Evolutionary conservation across 345 rosid species (phyloP), one percentile per base, ranked within the genome.

Genomic region (Iberis pinnata): DNA sequence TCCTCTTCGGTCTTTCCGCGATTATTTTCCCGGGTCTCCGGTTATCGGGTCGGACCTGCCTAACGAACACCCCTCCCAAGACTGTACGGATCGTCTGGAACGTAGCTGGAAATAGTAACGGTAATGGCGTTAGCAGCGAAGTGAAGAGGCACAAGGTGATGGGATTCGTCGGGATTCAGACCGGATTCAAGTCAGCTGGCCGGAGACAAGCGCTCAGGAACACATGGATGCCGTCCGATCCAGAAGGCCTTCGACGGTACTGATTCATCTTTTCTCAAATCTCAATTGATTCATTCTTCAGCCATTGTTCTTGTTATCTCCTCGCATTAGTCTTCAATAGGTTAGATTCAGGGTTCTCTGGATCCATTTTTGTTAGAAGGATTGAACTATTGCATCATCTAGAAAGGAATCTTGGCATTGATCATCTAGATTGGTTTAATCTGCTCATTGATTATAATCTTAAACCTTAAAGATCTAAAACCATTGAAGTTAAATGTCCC

Each of bases 141-240:
- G 53, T 41, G 33, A 70, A 72, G 63, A 82, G 96, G 58, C 90
- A 65, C 20, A 78, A 80, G 65, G 95, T 89, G 18, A 82, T 83
- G 94, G 94, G 81, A 4, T 86, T 89, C 57, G 93, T 86, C 10
- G 97, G 97, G 33, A 86, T 89, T 31, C 93, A 86, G 54, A 89
- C 97, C 32, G 95, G 96, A 26, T 89, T 86, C 64, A 64, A 59
- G 15, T 84, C 96, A 0, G 14, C 58, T 2, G 90, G 80, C 25
- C 75, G 97, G 31, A 75, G 97, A 59, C 70, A 58, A 47, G 80
- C 97, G 2, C 75, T 89, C 51, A 74, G 97, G 76, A 73, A 64
- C 65, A 89, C 96, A 0, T 89, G 96, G 96, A 68, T 89, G 84
- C 96, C 97, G 43, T 80, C 96, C 48, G 83, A 84, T 80, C 88